phyloP scores from a whole-genome alignment of 331 rosid genomes.

The Prunus yedoensis region DNA sequence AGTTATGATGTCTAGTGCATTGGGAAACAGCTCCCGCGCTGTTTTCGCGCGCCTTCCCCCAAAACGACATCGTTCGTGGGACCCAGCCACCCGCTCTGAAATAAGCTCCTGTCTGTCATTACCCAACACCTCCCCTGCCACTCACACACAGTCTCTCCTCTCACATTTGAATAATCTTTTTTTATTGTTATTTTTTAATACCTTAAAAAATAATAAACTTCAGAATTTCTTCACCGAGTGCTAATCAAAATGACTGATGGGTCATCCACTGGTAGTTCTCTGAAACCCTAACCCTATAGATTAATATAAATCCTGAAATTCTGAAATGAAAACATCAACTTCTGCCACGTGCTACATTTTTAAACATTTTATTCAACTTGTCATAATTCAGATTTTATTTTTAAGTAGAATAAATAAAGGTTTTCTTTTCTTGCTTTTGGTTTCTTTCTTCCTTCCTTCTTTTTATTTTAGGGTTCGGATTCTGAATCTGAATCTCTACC shows the following conservation, averaged over 20 bases:
- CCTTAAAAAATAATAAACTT: too few species aligned
- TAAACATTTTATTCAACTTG: too few species aligned
- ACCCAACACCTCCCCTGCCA: neutral
- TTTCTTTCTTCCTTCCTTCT: too few species aligned
- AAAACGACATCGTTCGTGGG: conserved; percentile 39
- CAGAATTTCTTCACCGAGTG: neutral
- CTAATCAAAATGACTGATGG: neutral
- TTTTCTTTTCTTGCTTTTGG: too few species aligned
- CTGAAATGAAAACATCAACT: too few species aligned
- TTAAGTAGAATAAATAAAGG: too few species aligned
- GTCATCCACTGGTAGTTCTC: neutral
- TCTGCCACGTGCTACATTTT: too few species aligned
- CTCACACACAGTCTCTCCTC: neutral
- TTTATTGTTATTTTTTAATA: neutral
- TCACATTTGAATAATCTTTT: too few species aligned
- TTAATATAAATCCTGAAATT: too few species aligned
- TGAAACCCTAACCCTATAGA: neutral
- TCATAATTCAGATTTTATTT: too few species aligned
- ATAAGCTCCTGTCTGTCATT: conserved; percentile 17
- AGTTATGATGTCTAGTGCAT: conserved; percentile 35
- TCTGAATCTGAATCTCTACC: too few species aligned
- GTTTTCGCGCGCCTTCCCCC: conserved; percentile 81
- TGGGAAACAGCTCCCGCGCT: conserved; percentile 97
- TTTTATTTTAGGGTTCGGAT: too few species aligned
- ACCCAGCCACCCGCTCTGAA: conserved; percentile 1